Evolutionary conservation across 2,329 filamentous ascomycete species (phyloP).

Genomic region (Didymella glomerata): DNA sequence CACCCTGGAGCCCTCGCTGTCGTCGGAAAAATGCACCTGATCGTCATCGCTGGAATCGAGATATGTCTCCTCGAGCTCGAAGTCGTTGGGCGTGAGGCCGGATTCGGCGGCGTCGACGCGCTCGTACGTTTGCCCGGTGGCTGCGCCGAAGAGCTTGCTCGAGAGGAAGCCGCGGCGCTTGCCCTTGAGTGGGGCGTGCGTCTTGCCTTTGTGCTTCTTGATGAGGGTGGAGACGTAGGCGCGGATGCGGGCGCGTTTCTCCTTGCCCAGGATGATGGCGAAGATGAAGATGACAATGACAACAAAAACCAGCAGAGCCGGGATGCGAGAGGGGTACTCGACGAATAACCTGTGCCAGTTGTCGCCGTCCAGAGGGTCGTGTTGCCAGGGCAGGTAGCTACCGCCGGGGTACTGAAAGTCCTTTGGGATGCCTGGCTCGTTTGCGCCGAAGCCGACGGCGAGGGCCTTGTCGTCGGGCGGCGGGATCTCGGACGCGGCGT

Average conservation of each 20-base stretch:
- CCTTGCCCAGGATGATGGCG: slow-evolving; percentile 81
- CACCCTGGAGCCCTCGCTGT: slow-evolving; percentile 63
- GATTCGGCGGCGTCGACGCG: slow-evolving; percentile 77
- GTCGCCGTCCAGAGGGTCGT: slow-evolving; percentile 59
- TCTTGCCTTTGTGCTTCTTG: slow-evolving; percentile 53
- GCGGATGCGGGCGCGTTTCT: slow-evolving; percentile 69
- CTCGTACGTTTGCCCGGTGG: slow-evolving; percentile 69
- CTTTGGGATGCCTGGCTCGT: slow-evolving; percentile 69
- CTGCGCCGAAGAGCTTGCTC: slow-evolving; percentile 69
- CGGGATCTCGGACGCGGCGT: slow-evolving; percentile 87
- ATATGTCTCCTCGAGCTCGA: slow-evolving; percentile 68
- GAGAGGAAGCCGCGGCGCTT: slow-evolving; percentile 51
- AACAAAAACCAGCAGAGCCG: slow-evolving; percentile 79
- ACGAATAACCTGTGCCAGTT: slow-evolving; percentile 69
- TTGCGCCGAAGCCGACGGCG: slow-evolving; percentile 93
- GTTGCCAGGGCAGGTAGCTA: slow-evolving; percentile 55
- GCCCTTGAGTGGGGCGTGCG: slow-evolving; percentile 29
- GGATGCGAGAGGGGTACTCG: slow-evolving; percentile 70
- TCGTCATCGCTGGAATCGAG: slow-evolving; percentile 65
- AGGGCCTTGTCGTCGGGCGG: slow-evolving; percentile 66
- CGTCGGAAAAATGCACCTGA: slow-evolving; percentile 65
- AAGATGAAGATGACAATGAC: slow-evolving; percentile 73
- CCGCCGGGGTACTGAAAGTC: slow-evolving; percentile 86
- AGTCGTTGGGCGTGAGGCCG: slow-evolving; percentile 72
- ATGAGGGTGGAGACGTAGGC: slow-evolving; percentile 62